Conservation (phyloP, 257 asterid genomes). For the Solanum dulcamara region DNA sequence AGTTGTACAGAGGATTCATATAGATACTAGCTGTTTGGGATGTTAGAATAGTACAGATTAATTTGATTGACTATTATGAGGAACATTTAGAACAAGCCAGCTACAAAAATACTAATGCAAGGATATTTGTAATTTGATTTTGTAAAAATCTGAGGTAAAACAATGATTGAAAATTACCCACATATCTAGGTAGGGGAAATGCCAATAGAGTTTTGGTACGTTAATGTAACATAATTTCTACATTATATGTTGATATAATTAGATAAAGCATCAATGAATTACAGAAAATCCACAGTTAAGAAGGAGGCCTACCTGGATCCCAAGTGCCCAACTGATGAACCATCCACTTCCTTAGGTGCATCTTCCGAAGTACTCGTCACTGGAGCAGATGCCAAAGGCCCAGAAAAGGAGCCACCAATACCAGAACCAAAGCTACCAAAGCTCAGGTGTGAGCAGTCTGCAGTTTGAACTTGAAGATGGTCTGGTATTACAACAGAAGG, state of each 20-base stretch:
- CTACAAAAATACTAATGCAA: not conserved
- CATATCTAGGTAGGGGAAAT: not conserved
- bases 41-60: not conserved
- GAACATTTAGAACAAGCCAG: not conserved
- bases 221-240: not conserved
- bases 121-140: not conserved
- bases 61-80: not conserved
- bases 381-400: constrained; percentile 33
- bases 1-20: not conserved
- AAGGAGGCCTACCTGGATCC: constrained; percentile 39
- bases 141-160: not conserved
- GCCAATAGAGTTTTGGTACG: not conserved
- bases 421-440: constrained; percentile 76
- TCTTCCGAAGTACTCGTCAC: constrained; percentile 35
- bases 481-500: constrained; percentile 73
- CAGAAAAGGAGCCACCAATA: constrained; percentile 31
- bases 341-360: constrained; percentile 28
- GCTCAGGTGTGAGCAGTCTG: constrained; percentile 78
- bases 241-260: not conserved
- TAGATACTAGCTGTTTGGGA: not conserved
- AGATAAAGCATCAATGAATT: not conserved
- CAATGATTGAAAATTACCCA: not conserved
- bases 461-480: constrained; percentile 71
- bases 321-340: constrained; percentile 35
- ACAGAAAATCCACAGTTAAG: not conserved